Base-by-base conservation (phyloP, 2,329 filamentous ascomycete genomes). In the Cyphellophora attinorum region DNA sequence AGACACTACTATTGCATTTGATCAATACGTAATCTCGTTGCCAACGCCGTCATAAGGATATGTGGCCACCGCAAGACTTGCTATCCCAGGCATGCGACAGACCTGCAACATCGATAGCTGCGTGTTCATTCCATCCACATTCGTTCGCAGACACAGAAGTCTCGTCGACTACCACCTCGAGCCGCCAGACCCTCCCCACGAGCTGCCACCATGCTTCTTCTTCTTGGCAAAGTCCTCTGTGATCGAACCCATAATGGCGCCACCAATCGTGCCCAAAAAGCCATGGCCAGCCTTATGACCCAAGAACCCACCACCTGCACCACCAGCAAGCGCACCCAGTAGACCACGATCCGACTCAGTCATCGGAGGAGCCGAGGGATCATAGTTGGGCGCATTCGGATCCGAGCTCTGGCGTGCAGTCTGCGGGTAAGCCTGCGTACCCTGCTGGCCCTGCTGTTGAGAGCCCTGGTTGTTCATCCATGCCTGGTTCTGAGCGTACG, bases 261-360 rank as follows among this genome's bases (percentile, higher is more conserved):
- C 64, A 39, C 62, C 64, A 27, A 68, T 54, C 5, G 63, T 58
- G 39, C 64, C 64, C 33, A 68, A 56, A 47, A 68, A 51, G 18
- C 64, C 64, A 51, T 67, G 64, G 42, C 39, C 19, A 13, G 58
- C 61, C 50, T 67, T 61, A 55, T 63, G 58, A 37, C 64, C 64
- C 14, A 55, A 59, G 32, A 57, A 66, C 19, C 58, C 64, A 37
- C 64, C 64, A n/a, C 61, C 56, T 6, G 61, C 52, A 44, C 62
- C 64, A 38, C 64, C 64, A 18, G 62, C 62, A 29, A 67, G 41
- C 11, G 64, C 64, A 25, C 64, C 64, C 33, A 59, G 56, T 12
- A 68, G 51, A 40, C 64, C 64, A 46, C 63, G 61, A 37, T 67
- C 64, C 31, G 64, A 69, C 31, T 72, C 68, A 31, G 58, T 41